phyloP scores from a whole-genome alignment of 345 rosid species.

The Balakata baccata region DNA sequence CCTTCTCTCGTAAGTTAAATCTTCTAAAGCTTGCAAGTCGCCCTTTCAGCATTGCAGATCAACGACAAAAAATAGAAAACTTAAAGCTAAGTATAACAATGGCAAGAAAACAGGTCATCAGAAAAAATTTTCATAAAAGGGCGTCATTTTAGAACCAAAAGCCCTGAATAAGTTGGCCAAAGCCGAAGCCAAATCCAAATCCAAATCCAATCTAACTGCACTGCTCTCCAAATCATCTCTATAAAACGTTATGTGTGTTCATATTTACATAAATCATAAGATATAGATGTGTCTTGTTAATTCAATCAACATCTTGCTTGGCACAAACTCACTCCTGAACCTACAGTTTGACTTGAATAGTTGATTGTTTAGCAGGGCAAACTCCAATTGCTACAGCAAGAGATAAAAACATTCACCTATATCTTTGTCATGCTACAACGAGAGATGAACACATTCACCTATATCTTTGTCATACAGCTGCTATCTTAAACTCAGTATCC shows the following conservation, averaged over 20 bases:
- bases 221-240: background rate
- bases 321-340: too few relatives aligned
- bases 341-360: too few relatives aligned
- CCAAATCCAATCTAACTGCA: background rate
- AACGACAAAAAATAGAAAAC: background rate
- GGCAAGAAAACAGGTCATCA: too few relatives aligned
- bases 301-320: too few relatives aligned
- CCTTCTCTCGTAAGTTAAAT: constrained; percentile 83
- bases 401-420: background rate
- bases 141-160: background rate
- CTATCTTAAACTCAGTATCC: background rate
- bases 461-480: background rate
- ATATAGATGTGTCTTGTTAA: too few relatives aligned
- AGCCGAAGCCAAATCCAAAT: background rate
- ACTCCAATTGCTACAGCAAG: background rate
- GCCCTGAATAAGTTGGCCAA: background rate
- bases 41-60: constrained; percentile 44
- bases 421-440: too few relatives aligned
- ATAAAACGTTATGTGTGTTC: background rate
- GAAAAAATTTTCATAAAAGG: background rate
- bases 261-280: too few relatives aligned
- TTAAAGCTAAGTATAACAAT: background rate
- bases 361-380: too few relatives aligned
- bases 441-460: too few relatives aligned
- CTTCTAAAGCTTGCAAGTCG: constrained; percentile 90